phyloP scores from a whole-genome alignment of 208 protist genomes.

The Leishmania lainsoni region DNA sequence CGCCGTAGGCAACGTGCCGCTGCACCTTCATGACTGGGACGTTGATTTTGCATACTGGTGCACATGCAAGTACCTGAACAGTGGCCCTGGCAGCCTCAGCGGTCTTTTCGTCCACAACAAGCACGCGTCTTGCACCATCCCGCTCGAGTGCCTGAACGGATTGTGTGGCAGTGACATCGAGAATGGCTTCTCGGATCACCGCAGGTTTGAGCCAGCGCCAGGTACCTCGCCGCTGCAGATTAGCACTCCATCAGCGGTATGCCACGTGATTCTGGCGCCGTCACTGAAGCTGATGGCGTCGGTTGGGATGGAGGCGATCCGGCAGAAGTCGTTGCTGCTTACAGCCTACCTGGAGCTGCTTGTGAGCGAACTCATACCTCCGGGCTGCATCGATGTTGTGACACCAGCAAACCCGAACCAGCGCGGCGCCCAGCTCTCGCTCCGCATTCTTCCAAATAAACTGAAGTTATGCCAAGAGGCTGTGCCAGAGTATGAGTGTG shows the following conservation, averaged over 20 bases:
- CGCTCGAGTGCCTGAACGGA: slow-evolving; percentile 69
- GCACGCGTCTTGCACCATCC: slow-evolving; percentile 52
- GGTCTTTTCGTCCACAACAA: slow-evolving; percentile 92
- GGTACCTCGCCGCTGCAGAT: slow-evolving; percentile 87
- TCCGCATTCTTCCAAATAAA: slow-evolving; percentile 74
- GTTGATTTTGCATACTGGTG: slow-evolving; percentile 97
- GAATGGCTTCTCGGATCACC: slow-evolving; percentile 76
- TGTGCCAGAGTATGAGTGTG: slow-evolving; percentile 44
- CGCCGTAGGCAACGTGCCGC: slow-evolving; percentile 93
- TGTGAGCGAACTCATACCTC: slow-evolving; percentile 64
- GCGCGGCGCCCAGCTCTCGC: slow-evolving; percentile 90
- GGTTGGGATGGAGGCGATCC: slow-evolving; percentile 69
- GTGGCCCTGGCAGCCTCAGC: slow-evolving; percentile 89
- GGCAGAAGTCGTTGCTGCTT: slow-evolving; percentile 84
- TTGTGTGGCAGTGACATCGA: slow-evolving; percentile 92
- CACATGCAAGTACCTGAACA: slow-evolving; percentile 97
- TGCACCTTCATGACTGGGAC: slow-evolving; percentile 95
- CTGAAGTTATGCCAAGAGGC: slow-evolving; percentile 20
- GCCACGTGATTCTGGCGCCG: slow-evolving; percentile 67
- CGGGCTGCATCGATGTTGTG: slow-evolving; percentile 73
- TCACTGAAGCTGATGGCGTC: slow-evolving; percentile 88
- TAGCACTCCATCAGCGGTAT: slow-evolving; percentile 73
- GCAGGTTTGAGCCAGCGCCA: slow-evolving; percentile 51
- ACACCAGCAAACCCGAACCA: slow-evolving; percentile 78
- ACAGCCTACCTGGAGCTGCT: slow-evolving; percentile 93